Percentiles rank a stretch among this genome's conserved stretches.
Conservation (phyloP, 345 rosid genomes). For the Bruguiera parviflora region DNA sequence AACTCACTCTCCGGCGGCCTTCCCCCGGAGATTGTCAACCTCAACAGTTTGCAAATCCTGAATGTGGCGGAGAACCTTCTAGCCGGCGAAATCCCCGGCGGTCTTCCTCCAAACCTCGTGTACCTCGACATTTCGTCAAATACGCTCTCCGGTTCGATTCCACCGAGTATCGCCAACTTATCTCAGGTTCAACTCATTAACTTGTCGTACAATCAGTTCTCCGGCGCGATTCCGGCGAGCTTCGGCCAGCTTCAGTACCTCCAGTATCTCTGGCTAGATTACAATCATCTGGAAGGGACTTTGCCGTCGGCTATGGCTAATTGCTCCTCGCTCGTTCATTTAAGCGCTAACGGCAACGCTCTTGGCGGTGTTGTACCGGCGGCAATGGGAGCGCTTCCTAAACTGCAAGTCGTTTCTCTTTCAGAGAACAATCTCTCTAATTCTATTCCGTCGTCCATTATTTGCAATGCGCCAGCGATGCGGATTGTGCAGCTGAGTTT, state of each 20-base stretch:
- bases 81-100: constrained; percentile 55
- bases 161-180: constrained; percentile 43
- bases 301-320: constrained; percentile 76
- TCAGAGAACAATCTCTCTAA: constrained; percentile 66
- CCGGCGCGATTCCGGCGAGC: constrained; percentile 67
- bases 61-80: constrained; percentile 67
- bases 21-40: constrained; percentile 54
- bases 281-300: constrained; percentile 63
- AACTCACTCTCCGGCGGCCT: constrained; percentile 84
- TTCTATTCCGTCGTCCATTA: constrained; percentile 51
- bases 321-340: constrained; percentile 72
- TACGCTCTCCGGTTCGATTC: constrained; percentile 61
- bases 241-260: constrained; percentile 60
- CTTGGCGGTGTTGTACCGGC: constrained; percentile 75
- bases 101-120: constrained; percentile 44
- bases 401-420: constrained; percentile 62
- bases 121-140: constrained; percentile 79
- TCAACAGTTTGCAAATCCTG: constrained; percentile 52
- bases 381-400: constrained; percentile 63
- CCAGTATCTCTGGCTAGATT: constrained; percentile 75
- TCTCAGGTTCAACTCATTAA: constrained; percentile 70
- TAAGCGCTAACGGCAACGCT: constrained; percentile 64
- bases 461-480: constrained; percentile 64
- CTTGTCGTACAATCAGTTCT: constrained; percentile 69
- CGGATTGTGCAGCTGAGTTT: constrained; percentile 59